Evolutionary conservation across 257 asterid species (phyloP), one percentile per base, ranked within the genome.

Genomic region (Lavandula angustifolia): DNA sequence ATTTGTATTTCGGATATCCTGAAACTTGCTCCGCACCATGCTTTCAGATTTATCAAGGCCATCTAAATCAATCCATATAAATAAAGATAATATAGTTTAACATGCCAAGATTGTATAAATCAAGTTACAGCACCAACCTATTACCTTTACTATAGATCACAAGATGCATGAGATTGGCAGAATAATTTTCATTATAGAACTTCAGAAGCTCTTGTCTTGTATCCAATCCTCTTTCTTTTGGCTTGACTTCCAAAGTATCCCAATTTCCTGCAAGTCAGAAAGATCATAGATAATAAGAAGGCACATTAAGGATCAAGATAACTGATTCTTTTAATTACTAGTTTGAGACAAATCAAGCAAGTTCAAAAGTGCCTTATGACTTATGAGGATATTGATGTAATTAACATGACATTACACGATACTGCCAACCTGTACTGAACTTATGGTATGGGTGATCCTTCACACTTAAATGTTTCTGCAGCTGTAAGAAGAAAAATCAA

Each of bases 151-250:
- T 72, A 84, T 94, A 94, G 68, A 94, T 72, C 73, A 86, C 99
- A 67, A 94, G 88, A 81, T 87, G 94, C 99, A 94, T 94, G 74
- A 84, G 87, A 77, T 90, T 94, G 54, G 99, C 95, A 5, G 99
- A 94, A 78, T 94, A 94, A 64, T 94, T 77, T 72, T 87, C 86
- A 56, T 73, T 67, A 66, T 94, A 94, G 70, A 94, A 94, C 74
- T 77, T 68, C 68, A 90, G 85, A 69, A 94, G 99, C 80, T 94
- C 95, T 66, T 76, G 64, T 76, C 96, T 84, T 22, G 97, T 90
- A 73, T 94, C 95, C 73, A 94, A 35, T 40, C 97, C 95, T 81
- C 77, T 82, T 74, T 70, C 89, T 82, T 87, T 94, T 70, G 97
- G 99, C 29, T 73, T 75, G 67, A 84, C 90, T 70, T 94, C 99